Evolutionary conservation across 768 basidiomycete species (phyloP), one percentile per base, ranked within the genome.

Genomic region (Lactarius hengduanensis): DNA sequence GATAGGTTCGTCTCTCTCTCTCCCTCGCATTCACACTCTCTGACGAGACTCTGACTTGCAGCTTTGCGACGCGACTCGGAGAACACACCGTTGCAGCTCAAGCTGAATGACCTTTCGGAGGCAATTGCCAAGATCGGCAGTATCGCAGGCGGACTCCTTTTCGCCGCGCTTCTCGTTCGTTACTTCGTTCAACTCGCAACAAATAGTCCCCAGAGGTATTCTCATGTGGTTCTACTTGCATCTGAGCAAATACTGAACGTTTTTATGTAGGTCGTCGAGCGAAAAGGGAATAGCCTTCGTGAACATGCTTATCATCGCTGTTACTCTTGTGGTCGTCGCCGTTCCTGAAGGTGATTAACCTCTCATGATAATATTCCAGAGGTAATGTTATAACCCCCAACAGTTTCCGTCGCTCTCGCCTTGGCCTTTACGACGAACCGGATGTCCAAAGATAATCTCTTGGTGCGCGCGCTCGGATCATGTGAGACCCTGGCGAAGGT

Each of bases 401-500:
- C 28, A 28, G 28, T 99, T 62, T 96, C 96, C 50, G 96, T 98
- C 58, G 97, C 96, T 0, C 85, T 98, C 57, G 97, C 97, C 0
- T 81, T 99, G 38, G 93, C 97, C 0, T 99, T 98, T 73, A 97
- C 96, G 0, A 99, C 97, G 57, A 95, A 92, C 72, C 89, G 96
- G 20, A 98, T 98, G 97, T 92, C 96, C 9, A 84, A 89, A 73
- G 91, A 95, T 77, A 97, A 96, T 62, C 82, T 98, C 0, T 86
- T 98, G 53, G 97, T 98, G 36, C 94, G 96, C 61, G 92, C 98
- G 5, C 86, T 98, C 41, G 92, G 92, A 8, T 95, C 95, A 15
- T 98, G 96, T 77, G 97, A 99, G 79, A 98, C 94, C 0, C 98
- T 98, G 96, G 96, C 92, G 22, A 98, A 98, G 71, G 92, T 96